phyloP scores from a whole-genome alignment of 768 basidiomycete species.

The Suillus decipiens region DNA sequence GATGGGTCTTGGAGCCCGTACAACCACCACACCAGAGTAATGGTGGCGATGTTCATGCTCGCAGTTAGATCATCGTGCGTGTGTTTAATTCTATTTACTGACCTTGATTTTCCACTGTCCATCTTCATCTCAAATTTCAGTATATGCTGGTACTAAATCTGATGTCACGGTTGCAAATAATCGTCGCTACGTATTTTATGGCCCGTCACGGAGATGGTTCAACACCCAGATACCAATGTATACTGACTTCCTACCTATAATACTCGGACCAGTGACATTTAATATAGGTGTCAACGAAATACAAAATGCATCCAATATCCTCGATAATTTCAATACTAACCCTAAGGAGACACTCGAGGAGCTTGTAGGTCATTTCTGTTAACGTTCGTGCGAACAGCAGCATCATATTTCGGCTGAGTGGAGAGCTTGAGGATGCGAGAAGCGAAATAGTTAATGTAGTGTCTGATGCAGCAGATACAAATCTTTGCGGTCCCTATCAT shows the following conservation, averaged over 20 bases:
- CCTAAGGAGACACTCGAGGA: conserved; percentile 56
- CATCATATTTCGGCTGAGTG: not conserved
- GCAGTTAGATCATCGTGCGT: not conserved
- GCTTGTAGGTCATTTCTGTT: conserved; percentile 63
- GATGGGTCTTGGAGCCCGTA: not conserved
- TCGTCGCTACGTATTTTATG: not conserved
- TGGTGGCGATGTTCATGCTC: not conserved
- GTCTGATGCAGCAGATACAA: conserved; percentile 8
- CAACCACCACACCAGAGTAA: not conserved
- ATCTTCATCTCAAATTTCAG: not conserved
- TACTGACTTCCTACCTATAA: not conserved
- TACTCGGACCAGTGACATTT: not conserved
- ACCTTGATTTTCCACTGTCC: not conserved
- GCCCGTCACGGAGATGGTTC: not conserved
- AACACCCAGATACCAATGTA: not conserved
- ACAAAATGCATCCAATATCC: not conserved
- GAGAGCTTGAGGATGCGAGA: too few relatives aligned
- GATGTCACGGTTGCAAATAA: not conserved
- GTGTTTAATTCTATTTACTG: not conserved
- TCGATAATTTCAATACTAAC: too few relatives aligned
- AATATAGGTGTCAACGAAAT: not conserved
- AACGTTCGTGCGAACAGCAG: not conserved
- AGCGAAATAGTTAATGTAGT: not conserved
- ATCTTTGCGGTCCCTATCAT: conserved; percentile 32
- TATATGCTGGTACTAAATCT: not conserved